Evolutionary conservation across 1,284 basidiomycete genomes (phyloP).

Genomic region (Boletus smithii): DNA sequence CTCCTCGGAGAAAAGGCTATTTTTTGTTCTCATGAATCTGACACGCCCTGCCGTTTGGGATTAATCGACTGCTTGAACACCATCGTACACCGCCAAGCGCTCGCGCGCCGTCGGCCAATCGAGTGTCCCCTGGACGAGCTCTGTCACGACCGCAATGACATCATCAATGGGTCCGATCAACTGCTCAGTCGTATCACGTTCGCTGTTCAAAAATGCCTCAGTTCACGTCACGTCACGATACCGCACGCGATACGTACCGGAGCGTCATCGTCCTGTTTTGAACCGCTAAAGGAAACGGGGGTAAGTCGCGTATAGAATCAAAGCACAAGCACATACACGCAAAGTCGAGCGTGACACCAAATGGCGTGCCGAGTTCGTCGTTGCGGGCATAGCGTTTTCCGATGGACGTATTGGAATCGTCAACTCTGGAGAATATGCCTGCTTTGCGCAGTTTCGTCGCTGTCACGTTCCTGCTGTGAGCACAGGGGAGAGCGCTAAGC

Average conservation of each 20-base stretch:
- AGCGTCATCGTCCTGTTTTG: constrained; percentile 88
- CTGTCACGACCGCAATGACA: constrained; percentile 78
- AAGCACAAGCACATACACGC: constrained; percentile 65
- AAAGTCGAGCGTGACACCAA: constrained; percentile 95
- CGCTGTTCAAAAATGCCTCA: constrained; percentile 47
- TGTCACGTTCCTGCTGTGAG: constrained; percentile 34
- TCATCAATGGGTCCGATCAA: constrained; percentile 91
- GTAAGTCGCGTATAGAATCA: background rate
- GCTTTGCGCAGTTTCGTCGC: constrained; percentile 83
- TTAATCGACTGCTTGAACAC: constrained; percentile 77
- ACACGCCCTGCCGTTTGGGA: too few species aligned
- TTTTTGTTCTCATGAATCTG: background rate
- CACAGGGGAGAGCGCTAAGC: background rate
- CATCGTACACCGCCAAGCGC: constrained; percentile 79
- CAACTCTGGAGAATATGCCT: constrained; percentile 89
- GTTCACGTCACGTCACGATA: background rate
- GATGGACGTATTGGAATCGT: constrained; percentile 94
- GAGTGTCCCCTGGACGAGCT: constrained; percentile 70
- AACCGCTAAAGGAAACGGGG: constrained; percentile 48
- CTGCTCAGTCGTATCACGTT: constrained; percentile 93
- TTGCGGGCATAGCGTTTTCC: constrained; percentile 97
- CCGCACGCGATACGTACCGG: constrained; percentile 51
- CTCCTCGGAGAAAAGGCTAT: constrained; percentile 10
- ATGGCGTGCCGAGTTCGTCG: constrained; percentile 98
- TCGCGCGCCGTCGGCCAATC: constrained; percentile 79